Base-by-base conservation (phyloP, 306 rosid species). In the Pyrus communis region DNA sequence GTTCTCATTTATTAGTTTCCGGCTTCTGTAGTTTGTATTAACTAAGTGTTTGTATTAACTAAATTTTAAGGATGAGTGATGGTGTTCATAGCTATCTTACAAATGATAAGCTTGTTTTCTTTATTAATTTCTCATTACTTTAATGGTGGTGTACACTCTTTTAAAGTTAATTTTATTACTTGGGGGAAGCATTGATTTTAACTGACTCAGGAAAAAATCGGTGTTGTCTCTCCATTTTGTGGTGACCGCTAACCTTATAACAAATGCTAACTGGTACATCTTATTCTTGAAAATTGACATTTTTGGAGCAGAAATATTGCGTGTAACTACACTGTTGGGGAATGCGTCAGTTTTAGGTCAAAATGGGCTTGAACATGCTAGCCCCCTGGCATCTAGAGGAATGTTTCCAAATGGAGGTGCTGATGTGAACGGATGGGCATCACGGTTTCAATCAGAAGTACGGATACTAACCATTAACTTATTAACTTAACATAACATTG, bases 281-380 rank as follows among this genome's bases (percentile, higher is more conserved):
- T 93, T 90, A 80, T 90, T 89, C 96, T 93, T 93, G 98, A 75
- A 93, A 91, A 93, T 91, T 93, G 98, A 91, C 97, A 89, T 96
- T 95, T 90, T 89, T 96, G 98, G 98, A 96, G 98, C 99, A 96
- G 99, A 96, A 96, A 92, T 96, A 86, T 81, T 91, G 98, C 99
- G 99, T 92, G 99, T 96, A 91, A 96, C 99, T 84, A 89, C 97
- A 76, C 93, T 96, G 91, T 87, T 95, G 96, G 97, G 97, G 98
- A 95, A 92, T 85, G 98, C 99, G 89, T 96, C 99, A 91, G 97
- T 92, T 88, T 90, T 95, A 92, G 97, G 97, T 92, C 97, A 95
- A 89, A 95, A 96, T 95, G 97, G 99, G 96, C 92, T 95, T 88
- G 99, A 95, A 88, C 93, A 88, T 82, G 89, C 91, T 84, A 95